A percentile compares a stretch with the other conserved stretches of the same genome.
Conservation (phyloP, 495 filamentous ascomycete species). For the Entonaema liquescens region DNA sequence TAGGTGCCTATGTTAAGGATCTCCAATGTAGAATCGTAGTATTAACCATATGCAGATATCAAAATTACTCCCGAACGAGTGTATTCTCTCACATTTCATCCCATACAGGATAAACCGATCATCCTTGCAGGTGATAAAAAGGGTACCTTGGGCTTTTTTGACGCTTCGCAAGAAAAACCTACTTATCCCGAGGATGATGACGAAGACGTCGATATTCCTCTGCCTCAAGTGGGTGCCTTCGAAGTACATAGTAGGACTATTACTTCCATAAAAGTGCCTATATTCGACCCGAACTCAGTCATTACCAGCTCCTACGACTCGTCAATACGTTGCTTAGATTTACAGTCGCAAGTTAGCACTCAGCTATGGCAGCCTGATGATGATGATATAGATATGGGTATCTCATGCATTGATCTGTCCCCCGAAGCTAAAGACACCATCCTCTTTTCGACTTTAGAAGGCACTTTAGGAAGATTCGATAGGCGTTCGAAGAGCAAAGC, state of each 20-base stretch:
- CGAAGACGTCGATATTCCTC: slow-evolving; percentile 69
- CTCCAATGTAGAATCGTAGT: neutral
- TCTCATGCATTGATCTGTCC: slow-evolving; percentile 84
- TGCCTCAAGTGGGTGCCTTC: slow-evolving; percentile 82
- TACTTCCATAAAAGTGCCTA: slow-evolving; percentile 78
- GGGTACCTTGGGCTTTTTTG: slow-evolving; percentile 92
- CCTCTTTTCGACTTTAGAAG: slow-evolving; percentile 87
- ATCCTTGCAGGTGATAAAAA: slow-evolving; percentile 97
- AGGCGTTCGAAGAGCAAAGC: slow-evolving; percentile 67
- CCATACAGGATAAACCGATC: slow-evolving; percentile 81
- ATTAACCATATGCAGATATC: slow-evolving; percentile 67
- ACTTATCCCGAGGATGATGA: slow-evolving; percentile 64
- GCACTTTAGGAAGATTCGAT: slow-evolving; percentile 80
- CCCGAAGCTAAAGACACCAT: slow-evolving; percentile 73
- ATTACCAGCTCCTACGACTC: slow-evolving; percentile 95
- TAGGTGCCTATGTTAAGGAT: slow-evolving; percentile 47
- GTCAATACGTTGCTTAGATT: slow-evolving; percentile 85
- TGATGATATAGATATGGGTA: slow-evolving; percentile 72
- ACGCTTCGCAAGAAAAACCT: slow-evolving; percentile 77
- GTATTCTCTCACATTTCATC: slow-evolving; percentile 89
- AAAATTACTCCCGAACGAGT: slow-evolving; percentile 93
- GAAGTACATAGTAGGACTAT: slow-evolving; percentile 93
- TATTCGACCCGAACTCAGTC: slow-evolving; percentile 73
- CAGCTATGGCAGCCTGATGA: slow-evolving; percentile 81
- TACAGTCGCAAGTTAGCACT: slow-evolving; percentile 77